Evolutionary conservation across 176 grass and related monocot genomes (phyloP).

Genomic region (Ensete ventricosum): DNA sequence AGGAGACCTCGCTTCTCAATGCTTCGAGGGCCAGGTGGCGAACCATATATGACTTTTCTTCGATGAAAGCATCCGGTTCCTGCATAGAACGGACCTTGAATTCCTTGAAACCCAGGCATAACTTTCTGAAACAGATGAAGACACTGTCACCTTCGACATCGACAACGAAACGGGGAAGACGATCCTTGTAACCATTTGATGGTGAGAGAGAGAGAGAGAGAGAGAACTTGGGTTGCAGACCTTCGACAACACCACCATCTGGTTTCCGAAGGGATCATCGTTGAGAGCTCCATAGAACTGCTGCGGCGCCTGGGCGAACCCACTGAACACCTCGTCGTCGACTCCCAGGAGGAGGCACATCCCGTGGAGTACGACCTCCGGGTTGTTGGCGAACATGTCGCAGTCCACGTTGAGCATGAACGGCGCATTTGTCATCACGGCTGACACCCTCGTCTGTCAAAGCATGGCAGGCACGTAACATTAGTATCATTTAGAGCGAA

Average conservation of each 20-base stretch:
- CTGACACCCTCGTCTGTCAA: constrained; percentile 44
- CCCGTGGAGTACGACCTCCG: constrained; percentile 23
- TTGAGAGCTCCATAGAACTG: constrained; percentile 29
- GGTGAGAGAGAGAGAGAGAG: background rate
- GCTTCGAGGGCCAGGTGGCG: background rate
- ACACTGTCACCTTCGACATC: background rate
- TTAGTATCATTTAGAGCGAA: background rate
- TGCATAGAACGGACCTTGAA: constrained; percentile 28
- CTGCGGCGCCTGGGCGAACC: constrained; percentile 38
- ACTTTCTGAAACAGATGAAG: background rate
- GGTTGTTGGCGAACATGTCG: constrained; percentile 57
- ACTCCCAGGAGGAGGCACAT: constrained; percentile 41
- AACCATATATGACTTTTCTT: constrained; percentile 36
- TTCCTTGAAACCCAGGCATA: background rate
- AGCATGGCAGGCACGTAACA: background rate
- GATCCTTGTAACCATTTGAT: background rate
- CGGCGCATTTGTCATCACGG: constrained; percentile 34
- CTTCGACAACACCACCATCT: background rate
- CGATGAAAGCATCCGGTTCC: constrained; percentile 55
- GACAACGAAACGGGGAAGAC: background rate
- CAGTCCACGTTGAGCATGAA: constrained; percentile 61
- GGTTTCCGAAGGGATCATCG: constrained; percentile 60
- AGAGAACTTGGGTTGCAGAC: background rate
- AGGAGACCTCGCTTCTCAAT: background rate
- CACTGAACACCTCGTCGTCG: constrained; percentile 21